Base-by-base conservation (phyloP, 306 rosid species). In the Prosopis cineraria region DNA sequence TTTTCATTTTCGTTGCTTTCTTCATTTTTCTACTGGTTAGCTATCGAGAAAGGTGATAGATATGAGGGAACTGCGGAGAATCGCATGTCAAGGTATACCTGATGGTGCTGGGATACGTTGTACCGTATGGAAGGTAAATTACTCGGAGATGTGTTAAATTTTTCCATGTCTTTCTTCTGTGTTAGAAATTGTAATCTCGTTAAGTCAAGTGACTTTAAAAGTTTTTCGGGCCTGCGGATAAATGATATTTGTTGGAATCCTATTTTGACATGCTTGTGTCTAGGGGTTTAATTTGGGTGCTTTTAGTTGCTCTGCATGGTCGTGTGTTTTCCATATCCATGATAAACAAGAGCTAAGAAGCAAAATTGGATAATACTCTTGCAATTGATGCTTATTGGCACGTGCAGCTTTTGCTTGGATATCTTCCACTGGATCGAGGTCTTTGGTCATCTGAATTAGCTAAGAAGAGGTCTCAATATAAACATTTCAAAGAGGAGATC, bases 71-170 rank as follows among this genome's bases (percentile, higher is more conserved):
- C 48, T 96, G 85, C 81, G 96, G 70, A 86, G 80, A 84, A 82
- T 90, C 78, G 88, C 98, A 3, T 89, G 92, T 73, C 97, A 93
- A 87, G 99, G 99, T 59, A 82, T 96, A 20, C 94, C 98, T 37
- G 99, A 96, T 79, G 89, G 93, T 64, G 86, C 94, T 73, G 97
- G 99, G 56, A 87, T 96, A 71, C 99, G 99, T 67, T 87, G 98
- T 48, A 89, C 96, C 0, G 97, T 89, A 44, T 96, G 99, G 99
- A 96, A 96, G 98, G 99, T 89, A 50, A 37, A 20, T 3, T 29
- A 25, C 64, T 24, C 33, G 5, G 29, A 34, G 17, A 19, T 68
- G 36, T 68, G 36, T 43, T 24, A 24, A 40, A 17, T 1, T 64
- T 1, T 24, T 39, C 3, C 6, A 1, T 20, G 43, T 67, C 52